Base-by-base conservation (phyloP, 345 rosid genomes). In the Brassica cretica region DNA sequence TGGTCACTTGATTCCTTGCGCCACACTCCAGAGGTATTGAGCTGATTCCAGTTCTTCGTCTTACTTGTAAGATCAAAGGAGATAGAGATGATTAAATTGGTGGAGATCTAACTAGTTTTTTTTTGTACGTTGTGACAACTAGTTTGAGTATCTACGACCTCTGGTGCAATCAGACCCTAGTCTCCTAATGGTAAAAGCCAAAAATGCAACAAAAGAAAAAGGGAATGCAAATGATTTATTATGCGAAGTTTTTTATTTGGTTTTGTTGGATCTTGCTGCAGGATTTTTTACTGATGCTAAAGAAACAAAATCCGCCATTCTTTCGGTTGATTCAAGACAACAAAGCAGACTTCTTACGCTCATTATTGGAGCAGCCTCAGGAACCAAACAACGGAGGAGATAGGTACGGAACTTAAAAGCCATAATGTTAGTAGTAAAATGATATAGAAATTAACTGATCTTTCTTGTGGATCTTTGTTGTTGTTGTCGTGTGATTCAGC, bases 291-390 rank as follows among this genome's bases (percentile, higher is more conserved):
- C 89, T 86, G 78, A 92, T 84, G 70, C 75, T 90, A 74, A 89
- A 86, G 25, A 84, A 89, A 60, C 88, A 88, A 78, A 87, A 90
- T 71, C 91, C 91, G 67, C 82, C 87, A 7, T 72, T 87, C 10
- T 80, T 86, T 87, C 77, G 88, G 73, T 85, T 89, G 59, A 88
- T 92, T 76, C 88, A 77, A 85, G 92, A 90, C 70, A 90, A 87
- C 80, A 88, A 84, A 71, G 83, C 84, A 8, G 91, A 88, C 70
- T 90, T 92, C 63, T 84, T 88, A 72, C 88, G 83, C 60, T 73
- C 90, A 68, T 81, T 86, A 63, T 84, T 12, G 87, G 69, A 9
- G 9, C 14, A 3, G 49, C 49, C 49, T 41, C 49, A 41, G 14
- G 53, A 46, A 32, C 49, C 49, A 70, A 53, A 29, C 15, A 6